phyloP scores from a whole-genome alignment of 2,329 filamentous ascomycete genomes.

The Orbilia brochopaga region DNA sequence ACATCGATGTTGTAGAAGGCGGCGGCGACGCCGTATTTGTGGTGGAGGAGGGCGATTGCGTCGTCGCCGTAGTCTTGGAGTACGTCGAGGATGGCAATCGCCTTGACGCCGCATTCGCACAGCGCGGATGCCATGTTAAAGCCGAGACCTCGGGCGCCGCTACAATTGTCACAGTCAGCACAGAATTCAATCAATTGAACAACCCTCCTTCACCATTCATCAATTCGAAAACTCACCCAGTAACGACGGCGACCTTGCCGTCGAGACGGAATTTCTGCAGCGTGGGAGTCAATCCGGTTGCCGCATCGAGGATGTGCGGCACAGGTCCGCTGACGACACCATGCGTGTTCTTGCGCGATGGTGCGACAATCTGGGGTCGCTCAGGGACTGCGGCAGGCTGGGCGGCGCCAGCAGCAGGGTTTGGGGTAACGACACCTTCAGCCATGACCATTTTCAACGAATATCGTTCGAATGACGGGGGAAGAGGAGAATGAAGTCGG shows the following conservation, averaged over 20 bases:
- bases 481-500: background rate
- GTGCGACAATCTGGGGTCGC: conserved; percentile 54
- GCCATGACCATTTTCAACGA: conserved; percentile 43
- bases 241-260: conserved; percentile 74
- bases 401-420: conserved; percentile 7
- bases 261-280: conserved; percentile 73
- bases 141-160: conserved; percentile 76
- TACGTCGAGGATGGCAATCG: conserved; percentile 76
- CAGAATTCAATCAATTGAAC: background rate
- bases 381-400: conserved; percentile 2
- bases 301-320: conserved; percentile 63
- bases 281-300: conserved; percentile 64
- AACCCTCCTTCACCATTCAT: no score
- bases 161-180: conserved; percentile 55
- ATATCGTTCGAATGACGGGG: no score
- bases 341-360: conserved; percentile 61
- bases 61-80: conserved; percentile 76
- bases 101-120: conserved; percentile 75
- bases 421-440: conserved; percentile 31
- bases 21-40: conserved; percentile 74
- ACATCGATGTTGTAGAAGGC: conserved; percentile 82
- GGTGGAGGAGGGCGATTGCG: conserved; percentile 71
- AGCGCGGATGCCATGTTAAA: conserved; percentile 80
- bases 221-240: conserved; percentile 68
- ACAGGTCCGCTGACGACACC: conserved; percentile 64